A percentile compares a stretch with the other conserved stretches of the same genome.
phyloP scores from a whole-genome alignment of 495 filamentous ascomycete genomes.

The Hyaloscypha hepaticicola region DNA sequence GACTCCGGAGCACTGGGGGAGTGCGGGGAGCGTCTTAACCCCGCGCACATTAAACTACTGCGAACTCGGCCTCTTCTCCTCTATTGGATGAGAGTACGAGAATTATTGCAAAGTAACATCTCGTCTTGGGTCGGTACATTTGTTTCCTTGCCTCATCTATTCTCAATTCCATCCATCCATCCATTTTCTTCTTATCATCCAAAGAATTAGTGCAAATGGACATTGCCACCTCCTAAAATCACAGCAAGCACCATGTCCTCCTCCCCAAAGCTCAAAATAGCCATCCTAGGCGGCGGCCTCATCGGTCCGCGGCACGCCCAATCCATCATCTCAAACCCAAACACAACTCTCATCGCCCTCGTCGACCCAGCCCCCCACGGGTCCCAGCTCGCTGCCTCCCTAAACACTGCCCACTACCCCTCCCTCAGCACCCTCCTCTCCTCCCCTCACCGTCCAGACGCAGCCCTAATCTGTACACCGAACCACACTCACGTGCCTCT shows the following conservation, averaged over 20 bases:
- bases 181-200: too few species aligned
- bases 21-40: background rate
- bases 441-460: constrained; percentile 43
- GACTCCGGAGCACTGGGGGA: background rate
- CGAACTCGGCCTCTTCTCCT: background rate
- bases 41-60: background rate
- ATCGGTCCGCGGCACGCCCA: constrained; percentile 59
- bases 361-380: constrained; percentile 43
- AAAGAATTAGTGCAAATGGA: too few species aligned
- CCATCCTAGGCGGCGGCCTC: constrained; percentile 53
- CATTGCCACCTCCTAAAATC: background rate
- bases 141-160: too few species aligned
- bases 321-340: constrained; percentile 46
- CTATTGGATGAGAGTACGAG: background rate
- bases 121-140: too few species aligned
- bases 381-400: constrained; percentile 29
- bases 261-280: constrained; percentile 38
- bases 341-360: constrained; percentile 48
- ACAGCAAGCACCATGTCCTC: background rate
- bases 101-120: background rate
- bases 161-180: background rate
- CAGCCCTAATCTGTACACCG: constrained; percentile 60
- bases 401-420: constrained; percentile 36
- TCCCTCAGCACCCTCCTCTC: constrained; percentile 45
- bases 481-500: constrained; percentile 57